Conservation (phyloP, 1,284 basidiomycete genomes). For the Limonomyces culmigenus region DNA sequence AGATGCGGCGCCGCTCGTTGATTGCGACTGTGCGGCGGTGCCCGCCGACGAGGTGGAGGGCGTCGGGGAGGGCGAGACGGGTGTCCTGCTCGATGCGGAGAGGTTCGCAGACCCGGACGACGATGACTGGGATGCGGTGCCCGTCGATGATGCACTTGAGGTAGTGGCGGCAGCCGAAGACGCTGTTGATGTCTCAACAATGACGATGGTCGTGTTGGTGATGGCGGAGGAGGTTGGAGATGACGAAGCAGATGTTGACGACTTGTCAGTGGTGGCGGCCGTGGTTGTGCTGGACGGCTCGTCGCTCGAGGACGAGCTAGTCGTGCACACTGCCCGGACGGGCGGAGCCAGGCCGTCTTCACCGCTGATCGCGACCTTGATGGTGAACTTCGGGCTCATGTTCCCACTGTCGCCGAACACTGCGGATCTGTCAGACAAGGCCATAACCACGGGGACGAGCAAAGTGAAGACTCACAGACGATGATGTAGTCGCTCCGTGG, state of each 20-base stretch:
- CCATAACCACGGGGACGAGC: neutral
- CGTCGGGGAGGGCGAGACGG: too few species aligned
- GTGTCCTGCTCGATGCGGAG: too few species aligned
- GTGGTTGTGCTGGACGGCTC: neutral
- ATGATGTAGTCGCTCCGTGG: constrained; percentile 25
- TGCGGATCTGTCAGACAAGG: constrained; percentile 7
- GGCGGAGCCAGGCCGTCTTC: neutral
- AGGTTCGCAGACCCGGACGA: too few species aligned
- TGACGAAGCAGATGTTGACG: neutral
- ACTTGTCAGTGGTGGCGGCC: neutral
- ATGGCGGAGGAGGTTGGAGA: neutral
- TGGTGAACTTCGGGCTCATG: constrained; percentile 21
- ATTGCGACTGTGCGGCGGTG: neutral
- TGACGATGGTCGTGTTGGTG: neutral
- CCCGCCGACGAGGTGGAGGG: neutral
- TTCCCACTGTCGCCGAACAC: constrained; percentile 36
- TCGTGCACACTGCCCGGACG: neutral
- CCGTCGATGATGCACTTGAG: neutral
- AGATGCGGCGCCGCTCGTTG: neutral
- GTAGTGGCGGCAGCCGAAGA: neutral
- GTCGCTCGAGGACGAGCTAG: neutral
- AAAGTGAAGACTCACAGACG: constrained; percentile 23
- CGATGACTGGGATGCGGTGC: too few species aligned
- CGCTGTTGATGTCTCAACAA: too few species aligned
- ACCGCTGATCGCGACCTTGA: too few species aligned